Conservation (phyloP, 1,284 basidiomycete genomes). For the Bjerkandera adusta region DNA sequence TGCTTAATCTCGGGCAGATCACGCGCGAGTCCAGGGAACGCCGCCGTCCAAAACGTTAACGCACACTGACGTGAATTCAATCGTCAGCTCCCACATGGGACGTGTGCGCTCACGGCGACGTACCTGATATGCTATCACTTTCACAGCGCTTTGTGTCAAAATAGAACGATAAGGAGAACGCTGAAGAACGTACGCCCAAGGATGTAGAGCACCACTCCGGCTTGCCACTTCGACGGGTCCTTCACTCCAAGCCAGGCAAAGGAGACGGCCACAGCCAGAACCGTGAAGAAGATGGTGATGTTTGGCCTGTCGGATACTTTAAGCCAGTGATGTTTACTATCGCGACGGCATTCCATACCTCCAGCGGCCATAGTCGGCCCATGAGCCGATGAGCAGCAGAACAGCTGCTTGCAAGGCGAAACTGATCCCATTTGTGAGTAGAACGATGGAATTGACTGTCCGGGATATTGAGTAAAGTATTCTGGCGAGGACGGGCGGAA, state of each 20-base stretch:
- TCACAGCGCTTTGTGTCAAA: not conserved
- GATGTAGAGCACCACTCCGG: constrained; percentile 70
- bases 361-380: constrained; percentile 80
- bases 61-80: constrained; percentile 43
- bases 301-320: constrained; percentile 49
- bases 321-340: not conserved
- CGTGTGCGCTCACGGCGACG: not conserved
- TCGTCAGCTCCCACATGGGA: not conserved
- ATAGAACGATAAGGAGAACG: not conserved
- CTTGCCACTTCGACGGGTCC: constrained; percentile 64
- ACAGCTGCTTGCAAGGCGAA: constrained; percentile 72
- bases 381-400: constrained; percentile 64
- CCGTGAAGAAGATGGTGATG: constrained; percentile 75
- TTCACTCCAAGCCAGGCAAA: constrained; percentile 78
- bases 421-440: constrained; percentile 73
- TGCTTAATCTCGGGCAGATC: constrained; percentile 68
- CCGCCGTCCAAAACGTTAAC: constrained; percentile 83
- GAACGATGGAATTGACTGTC: constrained; percentile 73
- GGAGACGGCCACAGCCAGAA: constrained; percentile 65
- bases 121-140: constrained; percentile 79
- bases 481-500: too few species aligned
- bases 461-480: not conserved
- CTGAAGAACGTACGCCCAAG: constrained; percentile 61
- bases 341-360: constrained; percentile 42
- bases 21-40: constrained; percentile 75